These are phyloP conservation scores for Mycena kentingensis DNA, from an alignment of 768 basidiomycete genomes.

Conservation along the genomic window DNA sequence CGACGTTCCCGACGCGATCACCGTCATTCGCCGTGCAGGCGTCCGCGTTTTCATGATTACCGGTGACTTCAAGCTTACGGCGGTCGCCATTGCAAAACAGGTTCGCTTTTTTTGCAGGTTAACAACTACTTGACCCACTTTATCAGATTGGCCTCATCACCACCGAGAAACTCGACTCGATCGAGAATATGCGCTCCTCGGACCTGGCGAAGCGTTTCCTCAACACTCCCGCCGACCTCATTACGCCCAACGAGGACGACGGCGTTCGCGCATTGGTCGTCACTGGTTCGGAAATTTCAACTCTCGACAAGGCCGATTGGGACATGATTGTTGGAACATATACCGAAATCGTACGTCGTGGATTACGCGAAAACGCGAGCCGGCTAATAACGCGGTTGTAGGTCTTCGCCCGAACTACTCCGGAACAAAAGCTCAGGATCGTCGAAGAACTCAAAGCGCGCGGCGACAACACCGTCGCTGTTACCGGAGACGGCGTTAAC, in stretches of 20 bases:
- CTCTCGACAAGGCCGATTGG: constrained; percentile 42
- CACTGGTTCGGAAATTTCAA: constrained; percentile 45
- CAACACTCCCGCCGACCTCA: constrained; percentile 13
- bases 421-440: constrained; percentile 60
- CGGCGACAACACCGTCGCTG: constrained; percentile 52
- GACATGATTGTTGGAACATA: constrained; percentile 39
- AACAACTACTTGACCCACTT: background rate
- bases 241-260: constrained; percentile 42
- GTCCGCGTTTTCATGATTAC: constrained; percentile 60
- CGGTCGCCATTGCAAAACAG: constrained; percentile 49
- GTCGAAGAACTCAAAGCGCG: constrained; percentile 53
- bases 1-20: constrained; percentile 49
- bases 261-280: constrained; percentile 42
- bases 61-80: constrained; percentile 57
- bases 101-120: constrained; percentile 31
- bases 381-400: no score
- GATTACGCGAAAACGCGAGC: no score
- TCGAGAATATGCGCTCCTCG: constrained; percentile 29
- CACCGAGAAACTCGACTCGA: constrained; percentile 37
- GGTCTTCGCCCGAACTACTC: constrained; percentile 58
- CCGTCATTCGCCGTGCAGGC: constrained; percentile 50
- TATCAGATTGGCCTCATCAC: constrained; percentile 45
- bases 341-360: constrained; percentile 46
- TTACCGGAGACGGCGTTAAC: constrained; percentile 60
- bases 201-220: constrained; percentile 21